Evolutionary conservation across 768 basidiomycete species (phyloP).

Genomic region (Hygrocybe punicea): DNA sequence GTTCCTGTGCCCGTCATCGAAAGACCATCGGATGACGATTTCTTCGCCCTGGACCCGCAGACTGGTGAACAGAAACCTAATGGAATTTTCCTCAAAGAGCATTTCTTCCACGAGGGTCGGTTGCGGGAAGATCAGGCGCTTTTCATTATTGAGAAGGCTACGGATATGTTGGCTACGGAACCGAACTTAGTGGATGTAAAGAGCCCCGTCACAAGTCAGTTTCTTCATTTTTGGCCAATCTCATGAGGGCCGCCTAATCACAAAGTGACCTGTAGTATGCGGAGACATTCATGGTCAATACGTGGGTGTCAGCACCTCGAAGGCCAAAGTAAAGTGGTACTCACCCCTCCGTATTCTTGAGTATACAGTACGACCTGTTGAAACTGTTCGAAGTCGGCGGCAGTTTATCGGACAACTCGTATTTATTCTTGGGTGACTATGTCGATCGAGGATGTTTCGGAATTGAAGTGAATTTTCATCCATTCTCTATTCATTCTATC

Average conservation of each 20-base stretch:
- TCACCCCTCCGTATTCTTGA: background rate
- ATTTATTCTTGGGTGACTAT: conserved; percentile 95
- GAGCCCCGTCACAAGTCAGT: conserved; percentile 87
- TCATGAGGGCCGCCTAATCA: conserved; percentile 5
- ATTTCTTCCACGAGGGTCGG: conserved; percentile 85
- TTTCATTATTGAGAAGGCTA: conserved; percentile 69
- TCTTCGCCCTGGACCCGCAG: conserved; percentile 51
- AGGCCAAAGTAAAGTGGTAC: background rate
- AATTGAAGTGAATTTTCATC: conserved; percentile 44
- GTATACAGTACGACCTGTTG: conserved; percentile 87
- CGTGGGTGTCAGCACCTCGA: conserved; percentile 39
- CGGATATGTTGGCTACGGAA: conserved; percentile 65
- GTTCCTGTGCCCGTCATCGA: conserved; percentile 64
- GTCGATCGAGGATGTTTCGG: conserved; percentile 94
- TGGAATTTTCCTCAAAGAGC: conserved; percentile 67
- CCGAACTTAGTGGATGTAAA: conserved; percentile 83
- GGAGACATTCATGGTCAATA: conserved; percentile 99
- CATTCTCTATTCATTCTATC: background rate
- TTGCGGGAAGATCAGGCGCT: conserved; percentile 83
- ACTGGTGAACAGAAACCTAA: conserved; percentile 63
- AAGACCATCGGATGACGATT: conserved; percentile 69
- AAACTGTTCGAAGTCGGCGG: conserved; percentile 97
- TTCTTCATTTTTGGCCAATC: background rate
- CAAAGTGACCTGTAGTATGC: conserved; percentile 56
- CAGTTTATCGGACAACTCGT: conserved; percentile 72